Evolutionary conservation across 2,329 filamentous ascomycete species (phyloP), one percentile per base, ranked within the genome.

Genomic region (Lecanicillium sp.): DNA sequence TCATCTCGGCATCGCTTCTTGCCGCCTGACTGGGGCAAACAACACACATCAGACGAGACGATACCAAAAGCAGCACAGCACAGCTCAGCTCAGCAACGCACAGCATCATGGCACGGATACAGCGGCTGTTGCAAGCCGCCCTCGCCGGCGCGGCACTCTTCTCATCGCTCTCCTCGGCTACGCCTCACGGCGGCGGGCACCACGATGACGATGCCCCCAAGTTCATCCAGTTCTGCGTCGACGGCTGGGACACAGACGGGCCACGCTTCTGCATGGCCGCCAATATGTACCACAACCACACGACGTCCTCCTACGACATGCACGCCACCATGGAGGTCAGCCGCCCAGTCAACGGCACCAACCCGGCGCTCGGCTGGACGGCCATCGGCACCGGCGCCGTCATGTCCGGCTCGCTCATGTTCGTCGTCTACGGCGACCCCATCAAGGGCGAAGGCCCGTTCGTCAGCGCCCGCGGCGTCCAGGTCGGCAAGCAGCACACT

Each of bases 381-480:
- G 49, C 39, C 21, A 30, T 51, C n/a, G 49, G 49, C 8, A 42
- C 44, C 15, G 49, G 49, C 24, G 14, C 38, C 24, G 35, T 36
- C 37, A 51, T 51, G 49, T 38, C 38, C 12, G 44, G 44, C 2
- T 24, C 49, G 17, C 44, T 51, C 39, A 51, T 51, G 49, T 47
- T 51, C n/a, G 12, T 48, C 32, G 5, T 51, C n/a, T 51, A 51
- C 44, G 49, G 49, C 33, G 49, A 51, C 12, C 44, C 49, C 30
- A 8, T 30, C 23, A 27, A 21, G 20, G 6, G 14, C 4, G 19
- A 41, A 21, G 37, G 43, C 14, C 49, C 49, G 10, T 38, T 43
- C 10, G 37, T 51, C 38, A 51, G 49, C 38, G 49, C 33, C 14
- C 49, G 49, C 39, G 43, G 41, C 20, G 43, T 50, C 39, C 11